These are phyloP conservation scores for Pythium utonaiense DNA, from an alignment of 352 stramenopile species.

Conservation along the genomic window DNA sequence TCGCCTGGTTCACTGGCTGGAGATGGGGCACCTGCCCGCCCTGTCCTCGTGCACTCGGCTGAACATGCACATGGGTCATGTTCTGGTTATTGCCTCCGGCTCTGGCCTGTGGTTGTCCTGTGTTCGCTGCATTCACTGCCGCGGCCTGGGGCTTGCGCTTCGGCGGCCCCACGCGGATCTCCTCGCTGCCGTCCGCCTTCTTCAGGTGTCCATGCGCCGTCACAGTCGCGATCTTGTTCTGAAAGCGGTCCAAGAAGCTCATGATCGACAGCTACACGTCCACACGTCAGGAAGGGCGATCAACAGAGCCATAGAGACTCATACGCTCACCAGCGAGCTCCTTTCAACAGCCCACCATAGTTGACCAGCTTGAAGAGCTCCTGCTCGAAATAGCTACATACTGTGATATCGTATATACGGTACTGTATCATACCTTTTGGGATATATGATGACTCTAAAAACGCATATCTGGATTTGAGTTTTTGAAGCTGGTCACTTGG, in stretches of 20 bases:
- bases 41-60: slow-evolving; percentile 18
- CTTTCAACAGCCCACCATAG: too few relatives aligned
- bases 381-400: slow-evolving; percentile 31
- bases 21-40: background rate
- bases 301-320: background rate
- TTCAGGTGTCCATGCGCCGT: slow-evolving; percentile 74
- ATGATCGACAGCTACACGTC: slow-evolving; percentile 22
- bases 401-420: background rate
- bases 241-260: slow-evolving; percentile 83
- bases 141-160: slow-evolving; percentile 39
- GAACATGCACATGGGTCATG: slow-evolving; percentile 16
- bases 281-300: background rate
- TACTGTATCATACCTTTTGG: background rate
- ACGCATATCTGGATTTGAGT: slow-evolving; percentile 17
- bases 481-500: slow-evolving; percentile 24
- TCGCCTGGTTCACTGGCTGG: background rate
- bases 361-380: background rate
- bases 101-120: background rate
- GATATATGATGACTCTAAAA: background rate
- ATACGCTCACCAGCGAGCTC: too few relatives aligned
- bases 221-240: slow-evolving; percentile 81
- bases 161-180: slow-evolving; percentile 67
- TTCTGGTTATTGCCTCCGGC: slow-evolving; percentile 6
- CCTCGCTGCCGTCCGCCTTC: slow-evolving; percentile 75
- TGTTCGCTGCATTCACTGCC: background rate